Conservation (phyloP, 1,284 basidiomycete species). For the Boletus hoseneyae region DNA sequence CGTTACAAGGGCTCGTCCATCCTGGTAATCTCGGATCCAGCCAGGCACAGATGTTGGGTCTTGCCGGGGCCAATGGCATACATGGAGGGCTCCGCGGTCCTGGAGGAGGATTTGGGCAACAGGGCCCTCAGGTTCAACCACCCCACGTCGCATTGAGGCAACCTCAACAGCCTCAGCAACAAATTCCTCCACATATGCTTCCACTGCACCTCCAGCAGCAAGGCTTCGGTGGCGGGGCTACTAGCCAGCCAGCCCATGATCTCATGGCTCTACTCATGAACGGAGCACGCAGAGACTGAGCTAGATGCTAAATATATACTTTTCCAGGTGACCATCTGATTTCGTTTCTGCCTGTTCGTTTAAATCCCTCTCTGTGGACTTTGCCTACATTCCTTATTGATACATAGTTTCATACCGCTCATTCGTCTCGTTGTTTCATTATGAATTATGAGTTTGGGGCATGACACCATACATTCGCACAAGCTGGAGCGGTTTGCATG, state of each 20-base stretch:
- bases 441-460: conserved; percentile 30
- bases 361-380: conserved; percentile 21
- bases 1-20: conserved; percentile 45
- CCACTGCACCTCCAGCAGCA: conserved; percentile 64
- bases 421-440: conserved; percentile 28
- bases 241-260: conserved; percentile 61
- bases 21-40: conserved; percentile 49
- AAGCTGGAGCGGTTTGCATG: background rate
- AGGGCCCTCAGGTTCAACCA: conserved; percentile 44
- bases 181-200: conserved; percentile 53
- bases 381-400: conserved; percentile 31
- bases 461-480: conserved; percentile 1
- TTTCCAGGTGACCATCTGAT: conserved; percentile 13
- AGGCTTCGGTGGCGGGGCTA: conserved; percentile 41
- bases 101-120: conserved; percentile 49
- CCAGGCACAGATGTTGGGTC: conserved; percentile 43
- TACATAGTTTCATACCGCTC: conserved; percentile 29
- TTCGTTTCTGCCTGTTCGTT: conserved; percentile 9
- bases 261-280: conserved; percentile 79
- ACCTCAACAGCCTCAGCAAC: conserved; percentile 40
- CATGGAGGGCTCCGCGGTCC: conserved; percentile 41
- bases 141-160: conserved; percentile 42
- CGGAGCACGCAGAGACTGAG: conserved; percentile 59
- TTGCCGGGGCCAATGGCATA: conserved; percentile 38
- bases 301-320: conserved; percentile 19